phyloP scores from a whole-genome alignment of 495 filamentous ascomycete genomes.

The Podospora appendiculata region DNA sequence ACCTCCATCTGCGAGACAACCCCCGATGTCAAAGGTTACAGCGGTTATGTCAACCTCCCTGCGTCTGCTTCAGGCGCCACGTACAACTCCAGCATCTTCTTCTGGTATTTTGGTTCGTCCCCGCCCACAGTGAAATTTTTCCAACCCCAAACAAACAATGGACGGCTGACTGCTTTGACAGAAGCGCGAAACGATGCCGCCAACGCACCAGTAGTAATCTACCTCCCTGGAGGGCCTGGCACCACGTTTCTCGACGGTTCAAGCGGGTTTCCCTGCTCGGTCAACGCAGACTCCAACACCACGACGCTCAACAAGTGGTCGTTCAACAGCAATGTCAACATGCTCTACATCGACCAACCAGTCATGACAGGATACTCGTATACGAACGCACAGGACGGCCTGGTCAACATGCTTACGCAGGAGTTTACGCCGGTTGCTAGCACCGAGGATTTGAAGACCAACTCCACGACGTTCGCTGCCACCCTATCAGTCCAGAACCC shows the following conservation, averaged over 20 bases:
- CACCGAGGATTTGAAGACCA: conserved; percentile 13
- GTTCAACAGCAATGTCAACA: conserved; percentile 62
- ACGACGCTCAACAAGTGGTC: conserved; percentile 39
- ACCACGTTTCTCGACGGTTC: conserved; percentile 49
- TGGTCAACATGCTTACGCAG: conserved; percentile 16
- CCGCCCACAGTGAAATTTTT: neutral
- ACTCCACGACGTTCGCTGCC: conserved; percentile 45
- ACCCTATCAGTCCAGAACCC: conserved; percentile 45
- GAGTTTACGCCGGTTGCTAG: conserved; percentile 11
- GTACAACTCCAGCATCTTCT: conserved; percentile 37
- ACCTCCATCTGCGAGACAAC: conserved; percentile 19
- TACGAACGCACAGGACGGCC: conserved; percentile 34
- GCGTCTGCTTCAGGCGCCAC: conserved; percentile 34
- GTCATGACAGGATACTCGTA: conserved; percentile 47
- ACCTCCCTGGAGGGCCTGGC: conserved; percentile 52
- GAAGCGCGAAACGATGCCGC: conserved; percentile 42
- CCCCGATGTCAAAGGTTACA: conserved; percentile 31
- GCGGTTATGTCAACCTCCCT: conserved; percentile 38
- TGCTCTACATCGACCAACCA: conserved; percentile 64
- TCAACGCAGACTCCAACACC: conserved; percentile 35
- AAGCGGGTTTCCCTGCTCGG: conserved; percentile 44
- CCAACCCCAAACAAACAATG: conserved; percentile 14
- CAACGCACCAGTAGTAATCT: conserved; percentile 29
- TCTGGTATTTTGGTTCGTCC: conserved; percentile 10
- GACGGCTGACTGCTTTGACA: neutral